These are phyloP conservation scores for Hibiscus trionum DNA, from an alignment of 345 rosid genomes.

Conservation along the genomic window DNA sequence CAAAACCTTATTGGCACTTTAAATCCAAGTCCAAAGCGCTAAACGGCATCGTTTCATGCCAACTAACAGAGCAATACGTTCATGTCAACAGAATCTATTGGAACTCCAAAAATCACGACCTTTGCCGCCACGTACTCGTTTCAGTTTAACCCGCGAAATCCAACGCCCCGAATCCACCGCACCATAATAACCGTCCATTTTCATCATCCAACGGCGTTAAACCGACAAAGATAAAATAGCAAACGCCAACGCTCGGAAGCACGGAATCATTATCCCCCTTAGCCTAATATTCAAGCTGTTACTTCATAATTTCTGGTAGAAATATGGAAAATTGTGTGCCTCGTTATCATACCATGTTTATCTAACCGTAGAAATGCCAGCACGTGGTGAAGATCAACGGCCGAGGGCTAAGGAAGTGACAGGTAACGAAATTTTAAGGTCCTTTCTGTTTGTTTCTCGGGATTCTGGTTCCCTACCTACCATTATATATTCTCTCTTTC, in stretches of 20 bases:
- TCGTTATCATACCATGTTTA: not conserved
- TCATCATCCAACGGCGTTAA: not conserved
- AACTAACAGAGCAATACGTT: not conserved
- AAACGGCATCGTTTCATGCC: too few relatives aligned
- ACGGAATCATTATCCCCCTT: not conserved
- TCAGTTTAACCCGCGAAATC: not conserved
- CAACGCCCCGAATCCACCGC: not conserved
- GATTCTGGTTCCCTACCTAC: too few relatives aligned
- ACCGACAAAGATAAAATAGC: not conserved
- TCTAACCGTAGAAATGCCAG: conserved; percentile 3
- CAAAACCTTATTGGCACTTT: not conserved
- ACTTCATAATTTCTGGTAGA: not conserved
- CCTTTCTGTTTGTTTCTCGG: not conserved
- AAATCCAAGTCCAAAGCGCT: not conserved
- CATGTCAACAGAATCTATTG: not conserved
- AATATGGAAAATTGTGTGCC: conserved; percentile 1
- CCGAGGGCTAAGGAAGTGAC: conserved; percentile 4
- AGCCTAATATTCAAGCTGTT: not conserved
- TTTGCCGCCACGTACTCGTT: not conserved
- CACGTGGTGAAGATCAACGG: conserved; percentile 5
- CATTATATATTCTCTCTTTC: not conserved
- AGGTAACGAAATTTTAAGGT: not conserved
- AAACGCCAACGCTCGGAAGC: not conserved
- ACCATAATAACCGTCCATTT: not conserved
- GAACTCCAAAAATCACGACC: not conserved